Conservation (phyloP, 768 basidiomycete species). For the Hydnum rufescens region DNA sequence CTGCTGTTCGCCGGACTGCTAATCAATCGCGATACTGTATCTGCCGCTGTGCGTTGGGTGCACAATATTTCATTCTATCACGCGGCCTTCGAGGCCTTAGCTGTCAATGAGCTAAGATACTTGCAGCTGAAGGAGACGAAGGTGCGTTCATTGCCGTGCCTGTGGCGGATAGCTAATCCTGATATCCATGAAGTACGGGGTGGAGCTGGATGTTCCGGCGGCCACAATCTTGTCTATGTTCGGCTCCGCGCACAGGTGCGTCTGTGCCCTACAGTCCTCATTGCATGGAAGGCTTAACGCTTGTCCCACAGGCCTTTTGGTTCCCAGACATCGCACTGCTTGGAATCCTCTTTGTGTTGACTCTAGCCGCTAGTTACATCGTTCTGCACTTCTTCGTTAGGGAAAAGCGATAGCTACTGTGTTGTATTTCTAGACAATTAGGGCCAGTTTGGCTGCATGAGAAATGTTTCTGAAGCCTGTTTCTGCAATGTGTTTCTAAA, state of each 20-base stretch:
- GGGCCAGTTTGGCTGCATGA: no score
- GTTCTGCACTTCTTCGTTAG: conserved; percentile 77
- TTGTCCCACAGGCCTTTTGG: conserved; percentile 71
- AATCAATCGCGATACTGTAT: conserved; percentile 80
- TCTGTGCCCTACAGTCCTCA: neutral
- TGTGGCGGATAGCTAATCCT: neutral
- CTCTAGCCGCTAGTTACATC: conserved; percentile 58
- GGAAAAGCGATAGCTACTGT: conserved; percentile 46
- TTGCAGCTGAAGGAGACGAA: conserved; percentile 80
- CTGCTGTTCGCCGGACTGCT: conserved; percentile 87
- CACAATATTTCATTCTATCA: conserved; percentile 95
- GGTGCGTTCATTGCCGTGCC: conserved; percentile 27
- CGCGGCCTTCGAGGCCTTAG: conserved; percentile 89
- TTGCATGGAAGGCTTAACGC: neutral
- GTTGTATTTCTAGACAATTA: no score
- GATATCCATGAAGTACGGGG: conserved; percentile 54
- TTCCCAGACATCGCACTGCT: conserved; percentile 87
- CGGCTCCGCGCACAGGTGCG: conserved; percentile 73
- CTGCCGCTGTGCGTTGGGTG: conserved; percentile 56
- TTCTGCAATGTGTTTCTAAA: no score
- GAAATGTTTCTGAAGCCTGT: no score
- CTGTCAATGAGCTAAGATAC: conserved; percentile 95
- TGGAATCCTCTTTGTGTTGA: conserved; percentile 66
- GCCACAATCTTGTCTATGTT: conserved; percentile 90
- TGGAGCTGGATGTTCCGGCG: conserved; percentile 90